Evolutionary conservation across 805 yeast genomes (phyloP), one percentile per base, ranked within the genome.

Genomic region (Wickerhamiella sorbophila): DNA sequence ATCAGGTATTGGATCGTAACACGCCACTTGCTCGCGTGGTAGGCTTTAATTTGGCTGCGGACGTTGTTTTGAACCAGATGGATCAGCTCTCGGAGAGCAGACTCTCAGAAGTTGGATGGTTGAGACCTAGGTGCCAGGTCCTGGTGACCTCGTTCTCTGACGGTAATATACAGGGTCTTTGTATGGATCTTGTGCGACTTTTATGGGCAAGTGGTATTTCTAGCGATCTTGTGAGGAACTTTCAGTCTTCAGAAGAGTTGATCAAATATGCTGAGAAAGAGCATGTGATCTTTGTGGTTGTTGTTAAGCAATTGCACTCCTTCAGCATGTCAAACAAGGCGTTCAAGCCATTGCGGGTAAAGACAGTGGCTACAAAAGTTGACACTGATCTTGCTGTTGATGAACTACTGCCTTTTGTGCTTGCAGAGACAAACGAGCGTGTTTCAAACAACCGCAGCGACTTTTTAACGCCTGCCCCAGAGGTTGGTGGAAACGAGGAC

Each of bases 11-110:
- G 16, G 61, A 61, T 35, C 47, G 50, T 14, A 49, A 51, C 4
- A 52, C 44, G 56, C 66, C 57, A 6, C 46, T 53, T 47, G 70
- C 39, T 67, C 71, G 69, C 41, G 94, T 86, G 1, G 96, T 87
- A 34, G 97, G 98, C 0, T 79, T 91, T 54, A 79, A 84, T 47
- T 59, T 91, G 43, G 83, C 91, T 0, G 75, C 84, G 70, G 85
- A 79, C 51, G 70, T 71, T 34, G 61, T 79, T 0, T 71, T 74
- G 48, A 66, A 66, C 21, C 60, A 71, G 4, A 72, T 75, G 52
- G 52, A n/a, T 56, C 54, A 59, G 48, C 33, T 38, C 27, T 29
- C 40, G 3, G 10, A 22, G 15, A 3, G 20, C 4, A 12, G 21
- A 16, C 22, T 29, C 14, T 16, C n/a, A 12, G 34, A 34, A 29